Evolutionary conservation across 176 grass and related monocot genomes (phyloP).

Genomic region (Eremochloa ophiuroides): DNA sequence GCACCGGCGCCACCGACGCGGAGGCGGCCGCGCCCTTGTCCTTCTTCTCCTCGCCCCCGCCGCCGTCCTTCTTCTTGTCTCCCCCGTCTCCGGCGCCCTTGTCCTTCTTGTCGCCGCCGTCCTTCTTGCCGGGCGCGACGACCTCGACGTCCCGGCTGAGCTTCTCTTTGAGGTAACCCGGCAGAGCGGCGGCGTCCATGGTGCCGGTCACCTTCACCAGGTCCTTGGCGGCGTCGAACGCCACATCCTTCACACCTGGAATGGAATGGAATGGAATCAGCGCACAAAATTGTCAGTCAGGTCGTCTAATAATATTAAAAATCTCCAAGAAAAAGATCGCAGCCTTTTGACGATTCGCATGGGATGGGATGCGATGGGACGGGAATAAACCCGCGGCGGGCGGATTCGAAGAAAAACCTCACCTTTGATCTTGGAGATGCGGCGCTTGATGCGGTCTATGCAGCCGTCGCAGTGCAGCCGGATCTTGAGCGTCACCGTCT

Average conservation of each 20-base stretch:
- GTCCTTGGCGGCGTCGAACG: constrained; percentile 59
- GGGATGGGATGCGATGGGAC: neutral
- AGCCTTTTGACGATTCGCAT: neutral
- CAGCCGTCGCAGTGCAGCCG: constrained; percentile 89
- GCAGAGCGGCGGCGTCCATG: constrained; percentile 66
- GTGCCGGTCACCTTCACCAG: constrained; percentile 79
- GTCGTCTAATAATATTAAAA: neutral
- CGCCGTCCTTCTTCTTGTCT: constrained; percentile 28
- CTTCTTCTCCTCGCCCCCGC: constrained; percentile 34
- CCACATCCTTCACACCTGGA: constrained; percentile 76
- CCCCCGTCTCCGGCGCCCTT: neutral
- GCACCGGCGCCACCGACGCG: constrained; percentile 20
- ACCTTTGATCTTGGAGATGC: constrained; percentile 80
- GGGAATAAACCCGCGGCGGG: neutral
- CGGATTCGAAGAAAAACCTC: neutral
- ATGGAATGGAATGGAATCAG: constrained; percentile 3
- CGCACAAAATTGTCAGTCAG: neutral
- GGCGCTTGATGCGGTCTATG: constrained; percentile 66
- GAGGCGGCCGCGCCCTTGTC: constrained; percentile 28
- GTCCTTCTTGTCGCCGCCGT: constrained; percentile 44
- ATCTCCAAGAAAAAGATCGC: neutral
- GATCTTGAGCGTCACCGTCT: constrained; percentile 91
- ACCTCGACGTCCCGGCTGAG: constrained; percentile 64
- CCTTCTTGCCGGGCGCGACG: constrained; percentile 47
- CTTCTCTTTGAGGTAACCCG: constrained; percentile 61